These are phyloP conservation scores for Drechslera avenae DNA, from an alignment of 2,329 filamentous ascomycete species.

Conservation along the genomic window DNA sequence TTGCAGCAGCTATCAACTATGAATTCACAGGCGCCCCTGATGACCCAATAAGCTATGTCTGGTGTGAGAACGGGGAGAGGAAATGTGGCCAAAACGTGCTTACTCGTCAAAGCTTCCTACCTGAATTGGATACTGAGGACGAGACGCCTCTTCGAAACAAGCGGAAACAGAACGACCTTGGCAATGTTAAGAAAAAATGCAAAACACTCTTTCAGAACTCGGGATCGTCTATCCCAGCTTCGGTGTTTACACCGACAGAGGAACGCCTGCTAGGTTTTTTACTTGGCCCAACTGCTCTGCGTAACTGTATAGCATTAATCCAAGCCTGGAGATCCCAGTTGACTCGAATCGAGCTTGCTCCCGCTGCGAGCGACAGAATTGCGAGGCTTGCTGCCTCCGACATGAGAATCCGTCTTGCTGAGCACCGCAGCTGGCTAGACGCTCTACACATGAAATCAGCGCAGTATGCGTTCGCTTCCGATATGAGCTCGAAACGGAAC, in stretches of 20 bases:
- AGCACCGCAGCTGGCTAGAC: not conserved
- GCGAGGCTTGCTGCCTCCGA: constrained; percentile 3
- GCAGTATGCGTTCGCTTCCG: constrained; percentile 3
- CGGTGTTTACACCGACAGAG: not conserved
- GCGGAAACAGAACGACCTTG: not conserved
- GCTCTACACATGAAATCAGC: not conserved
- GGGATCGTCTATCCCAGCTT: not conserved
- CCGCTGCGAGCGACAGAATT: not conserved
- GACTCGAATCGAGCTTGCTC: constrained; percentile 2
- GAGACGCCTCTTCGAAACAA: constrained; percentile 4
- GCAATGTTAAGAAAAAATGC: not conserved
- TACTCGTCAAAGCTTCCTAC: constrained; percentile 8
- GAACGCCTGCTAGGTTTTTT: not conserved
- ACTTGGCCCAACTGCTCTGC: not conserved
- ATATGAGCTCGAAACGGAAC: not conserved
- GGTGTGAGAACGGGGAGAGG: constrained; percentile 4
- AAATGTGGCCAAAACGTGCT: constrained; percentile 8
- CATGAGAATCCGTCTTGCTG: constrained; percentile 4
- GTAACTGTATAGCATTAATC: not conserved
- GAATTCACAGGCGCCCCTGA: constrained; percentile 9
- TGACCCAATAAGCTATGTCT: constrained; percentile 7
- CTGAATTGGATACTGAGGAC: not conserved
- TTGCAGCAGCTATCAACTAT: constrained; percentile 15
- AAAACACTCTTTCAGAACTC: not conserved
- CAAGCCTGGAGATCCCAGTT: not conserved